These are phyloP conservation scores for Talaromyces wortmannii DNA, from an alignment of 495 filamentous ascomycete genomes.

Conservation along the genomic window DNA sequence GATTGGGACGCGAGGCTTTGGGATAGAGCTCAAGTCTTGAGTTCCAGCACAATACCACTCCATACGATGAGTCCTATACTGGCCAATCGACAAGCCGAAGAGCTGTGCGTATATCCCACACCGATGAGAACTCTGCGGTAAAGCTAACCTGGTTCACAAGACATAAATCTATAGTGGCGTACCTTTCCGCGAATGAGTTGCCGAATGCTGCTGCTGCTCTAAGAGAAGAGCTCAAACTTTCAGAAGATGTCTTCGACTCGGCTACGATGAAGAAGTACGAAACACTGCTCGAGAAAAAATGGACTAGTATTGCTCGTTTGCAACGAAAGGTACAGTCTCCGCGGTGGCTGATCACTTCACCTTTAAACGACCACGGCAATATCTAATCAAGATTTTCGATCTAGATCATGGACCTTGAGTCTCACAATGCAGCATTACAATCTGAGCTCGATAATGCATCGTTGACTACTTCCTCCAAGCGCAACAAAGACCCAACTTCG, in stretches of 20 bases:
- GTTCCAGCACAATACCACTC: background rate
- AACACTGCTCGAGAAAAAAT: slow-evolving; percentile 88
- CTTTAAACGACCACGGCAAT: background rate
- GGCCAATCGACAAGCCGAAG: slow-evolving; percentile 75
- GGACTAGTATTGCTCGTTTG: slow-evolving; percentile 88
- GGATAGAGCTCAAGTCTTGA: background rate
- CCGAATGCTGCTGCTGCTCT: slow-evolving; percentile 60
- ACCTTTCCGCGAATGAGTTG: slow-evolving; percentile 68
- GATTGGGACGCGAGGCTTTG: background rate
- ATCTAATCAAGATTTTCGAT: background rate
- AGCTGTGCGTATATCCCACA: slow-evolving; percentile 54
- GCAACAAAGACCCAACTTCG: slow-evolving; percentile 75
- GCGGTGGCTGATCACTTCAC: slow-evolving; percentile 11
- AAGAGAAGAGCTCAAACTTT: slow-evolving; percentile 30
- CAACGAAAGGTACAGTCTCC: slow-evolving; percentile 70
- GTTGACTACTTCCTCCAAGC: slow-evolving; percentile 69
- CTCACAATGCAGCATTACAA: slow-evolving; percentile 62
- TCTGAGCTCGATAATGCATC: slow-evolving; percentile 77
- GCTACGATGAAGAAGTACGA: slow-evolving; percentile 79
- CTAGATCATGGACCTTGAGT: slow-evolving; percentile 93
- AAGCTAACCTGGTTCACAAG: slow-evolving; percentile 36
- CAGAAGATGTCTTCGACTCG: slow-evolving; percentile 53
- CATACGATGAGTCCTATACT: slow-evolving; percentile 65
- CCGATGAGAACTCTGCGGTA: background rate
- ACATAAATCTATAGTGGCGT: slow-evolving; percentile 87